Conservation (phyloP, 1,284 basidiomycete genomes). For the Irpex lacteus region DNA sequence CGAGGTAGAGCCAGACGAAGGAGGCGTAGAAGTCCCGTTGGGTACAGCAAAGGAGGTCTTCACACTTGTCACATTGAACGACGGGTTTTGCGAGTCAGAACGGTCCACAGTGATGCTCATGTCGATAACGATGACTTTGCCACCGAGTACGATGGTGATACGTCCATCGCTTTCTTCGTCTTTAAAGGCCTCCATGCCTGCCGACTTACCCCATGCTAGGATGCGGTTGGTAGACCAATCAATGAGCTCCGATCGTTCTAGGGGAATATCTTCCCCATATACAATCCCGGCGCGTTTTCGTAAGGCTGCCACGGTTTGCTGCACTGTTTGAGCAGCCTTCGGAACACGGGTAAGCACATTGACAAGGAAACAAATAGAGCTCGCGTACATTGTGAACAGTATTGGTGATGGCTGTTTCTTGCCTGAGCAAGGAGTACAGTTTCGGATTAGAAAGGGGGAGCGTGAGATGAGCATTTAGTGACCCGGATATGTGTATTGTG, state of each 20-base stretch:
- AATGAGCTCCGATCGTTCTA: constrained; percentile 40
- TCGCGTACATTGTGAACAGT: constrained; percentile 45
- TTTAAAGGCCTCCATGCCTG: constrained; percentile 71
- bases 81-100: constrained; percentile 32
- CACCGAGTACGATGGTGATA: constrained; percentile 63
- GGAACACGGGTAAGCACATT: constrained; percentile 10
- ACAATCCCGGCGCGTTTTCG: constrained; percentile 40
- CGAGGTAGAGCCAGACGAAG: constrained; percentile 43
- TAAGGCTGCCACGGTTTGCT: constrained; percentile 42
- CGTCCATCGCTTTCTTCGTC: constrained; percentile 49
- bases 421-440: constrained; percentile 61
- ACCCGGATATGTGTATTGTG: constrained; percentile 49
- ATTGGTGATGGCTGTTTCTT: constrained; percentile 54
- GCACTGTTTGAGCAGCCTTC: constrained; percentile 51
- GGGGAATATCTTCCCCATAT: constrained; percentile 64
- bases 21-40: constrained; percentile 34
- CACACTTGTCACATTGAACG: constrained; percentile 47
- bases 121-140: constrained; percentile 75
- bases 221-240: constrained; percentile 58
- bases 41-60: constrained; percentile 74
- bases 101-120: constrained; percentile 56
- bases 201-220: constrained; percentile 54
- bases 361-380: not conserved
- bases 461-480: constrained; percentile 47
- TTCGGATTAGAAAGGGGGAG: constrained; percentile 57